phyloP scores from a whole-genome alignment of 345 rosid species.

The Clarkia xantiana region DNA sequence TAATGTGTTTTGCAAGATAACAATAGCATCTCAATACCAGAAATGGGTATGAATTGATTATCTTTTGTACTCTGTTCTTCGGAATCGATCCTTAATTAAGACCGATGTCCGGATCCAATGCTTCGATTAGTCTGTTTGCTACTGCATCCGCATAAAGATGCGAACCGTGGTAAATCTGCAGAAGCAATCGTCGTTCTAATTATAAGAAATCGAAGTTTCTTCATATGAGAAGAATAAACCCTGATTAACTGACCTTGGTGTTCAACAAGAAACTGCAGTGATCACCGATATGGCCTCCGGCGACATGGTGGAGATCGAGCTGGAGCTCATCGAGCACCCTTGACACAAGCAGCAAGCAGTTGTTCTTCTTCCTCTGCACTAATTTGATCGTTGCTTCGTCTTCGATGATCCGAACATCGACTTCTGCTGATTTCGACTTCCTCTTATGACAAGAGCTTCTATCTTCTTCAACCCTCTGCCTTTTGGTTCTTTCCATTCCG shows the following conservation, averaged over 20 bases:
- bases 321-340: conserved; percentile 66
- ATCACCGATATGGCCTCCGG: conserved; percentile 83
- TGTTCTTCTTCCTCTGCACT: conserved; percentile 62
- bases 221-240: not conserved
- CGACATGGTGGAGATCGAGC: conserved; percentile 71
- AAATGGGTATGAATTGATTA: no score
- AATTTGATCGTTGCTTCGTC: conserved; percentile 83
- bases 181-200: not conserved
- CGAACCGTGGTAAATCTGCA: conserved; percentile 28
- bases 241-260: conserved; percentile 82
- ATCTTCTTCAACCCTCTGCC: conserved; percentile 25
- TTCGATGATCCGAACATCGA: conserved; percentile 70
- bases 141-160: conserved; percentile 45
- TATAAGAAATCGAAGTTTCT: no score
- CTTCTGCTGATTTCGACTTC: conserved; percentile 72
- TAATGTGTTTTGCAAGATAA: no score
- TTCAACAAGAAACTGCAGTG: conserved; percentile 63
- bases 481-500: conserved; percentile 32
- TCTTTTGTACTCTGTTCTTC: no score
- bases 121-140: conserved; percentile 70
- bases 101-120: conserved; percentile 22
- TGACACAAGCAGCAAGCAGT: conserved; percentile 64
- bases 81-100: no score
- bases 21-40: no score
- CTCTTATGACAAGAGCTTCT: conserved; percentile 89